Percentiles rank a stretch among this genome's conserved stretches.
phyloP scores from a whole-genome alignment of 768 basidiomycete species.

The Auricularia sp. region DNA sequence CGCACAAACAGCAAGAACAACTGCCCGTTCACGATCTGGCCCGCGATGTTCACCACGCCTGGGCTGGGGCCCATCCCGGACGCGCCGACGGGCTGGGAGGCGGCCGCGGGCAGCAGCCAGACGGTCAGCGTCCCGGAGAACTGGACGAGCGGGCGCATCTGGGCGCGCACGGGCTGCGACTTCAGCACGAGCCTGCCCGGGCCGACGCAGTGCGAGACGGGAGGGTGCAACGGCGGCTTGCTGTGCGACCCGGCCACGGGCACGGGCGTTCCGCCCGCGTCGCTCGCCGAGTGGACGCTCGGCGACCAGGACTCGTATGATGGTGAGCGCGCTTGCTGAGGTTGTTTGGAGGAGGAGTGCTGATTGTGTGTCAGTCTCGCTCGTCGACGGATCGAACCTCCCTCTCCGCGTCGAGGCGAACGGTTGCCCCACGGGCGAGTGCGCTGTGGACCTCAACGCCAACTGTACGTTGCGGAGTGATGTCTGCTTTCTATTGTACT shows the following conservation, averaged over 20 bases:
- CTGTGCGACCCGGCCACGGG: not conserved
- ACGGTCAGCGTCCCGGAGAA: not conserved
- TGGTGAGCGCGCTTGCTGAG: slow-evolving; percentile 18
- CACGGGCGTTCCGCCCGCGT: not conserved
- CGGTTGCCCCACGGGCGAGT: slow-evolving; percentile 3
- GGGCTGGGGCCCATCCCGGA: slow-evolving; percentile 4
- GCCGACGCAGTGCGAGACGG: not conserved
- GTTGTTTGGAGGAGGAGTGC: not conserved
- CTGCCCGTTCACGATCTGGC: slow-evolving; percentile 5
- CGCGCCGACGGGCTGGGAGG: slow-evolving; percentile 4
- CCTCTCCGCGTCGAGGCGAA: slow-evolving; percentile 7
- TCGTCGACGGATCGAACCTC: slow-evolving; percentile 12
- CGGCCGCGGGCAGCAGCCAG: not conserved
- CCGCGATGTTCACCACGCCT: slow-evolving; percentile 9
- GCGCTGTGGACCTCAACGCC: slow-evolving; percentile 6
- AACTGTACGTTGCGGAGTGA: not conserved
- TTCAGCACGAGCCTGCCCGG: not conserved
- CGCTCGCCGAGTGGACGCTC: not conserved
- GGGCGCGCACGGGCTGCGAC: not conserved
- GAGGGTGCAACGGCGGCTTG: not conserved
- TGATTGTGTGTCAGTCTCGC: slow-evolving; percentile 14
- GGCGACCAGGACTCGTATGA: slow-evolving; percentile 14
- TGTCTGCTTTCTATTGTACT: not conserved
- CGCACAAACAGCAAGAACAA: not conserved
- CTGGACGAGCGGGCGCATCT: not conserved